Base-by-base conservation (phyloP, 345 rosid species). In the Turritis glabra region DNA sequence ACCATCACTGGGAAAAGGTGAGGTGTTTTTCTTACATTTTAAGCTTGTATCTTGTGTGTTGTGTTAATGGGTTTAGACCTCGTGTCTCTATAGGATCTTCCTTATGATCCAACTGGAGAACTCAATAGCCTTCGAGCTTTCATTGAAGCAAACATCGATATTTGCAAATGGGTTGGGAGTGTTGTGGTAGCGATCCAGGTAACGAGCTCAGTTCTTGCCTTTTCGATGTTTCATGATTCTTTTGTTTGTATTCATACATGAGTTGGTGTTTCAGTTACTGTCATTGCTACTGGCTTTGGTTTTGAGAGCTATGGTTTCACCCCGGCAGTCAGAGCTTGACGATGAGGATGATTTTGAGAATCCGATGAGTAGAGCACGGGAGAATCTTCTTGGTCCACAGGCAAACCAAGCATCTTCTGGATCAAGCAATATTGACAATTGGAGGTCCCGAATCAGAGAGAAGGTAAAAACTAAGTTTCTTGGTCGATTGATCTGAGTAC, bases 131-230 rank as follows among this genome's bases (percentile, higher is more conserved):
- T 95, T 75, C 84, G 81, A 26, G 85, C 85, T 57, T 91, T 95
- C 73, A 66, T 95, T 9, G 90, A 88, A 73, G 83, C 79, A 37
- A 90, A 95, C 77, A 75, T 77, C 35, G 88, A 84, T 64, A 81
- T 91, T 43, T 91, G 97, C 69, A 86, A 92, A 85, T 88, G 93
- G 97, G 84, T 86, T 70, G 99, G 97, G 55, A 82, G 91, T 37
- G 40, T 87, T 26, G 88, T 92, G 27, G 78, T 91, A 46, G 29
- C 68, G 10, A 71, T 92, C 56, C 99, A 91, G 93, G 99, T 95
- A 81, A 60, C 32, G 38, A 23, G 12, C 21, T 44, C 48, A 9
- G 15, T 33, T 53, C 22, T 52, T 72, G 5, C 35, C 11, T 53
- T 17, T 53, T 22, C 21, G 2, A 38, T 44, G 43, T 44, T 17